These are phyloP conservation scores for Metarhizium rileyi DNA, from an alignment of 2,329 filamentous ascomycete species.

Conservation along the genomic window DNA sequence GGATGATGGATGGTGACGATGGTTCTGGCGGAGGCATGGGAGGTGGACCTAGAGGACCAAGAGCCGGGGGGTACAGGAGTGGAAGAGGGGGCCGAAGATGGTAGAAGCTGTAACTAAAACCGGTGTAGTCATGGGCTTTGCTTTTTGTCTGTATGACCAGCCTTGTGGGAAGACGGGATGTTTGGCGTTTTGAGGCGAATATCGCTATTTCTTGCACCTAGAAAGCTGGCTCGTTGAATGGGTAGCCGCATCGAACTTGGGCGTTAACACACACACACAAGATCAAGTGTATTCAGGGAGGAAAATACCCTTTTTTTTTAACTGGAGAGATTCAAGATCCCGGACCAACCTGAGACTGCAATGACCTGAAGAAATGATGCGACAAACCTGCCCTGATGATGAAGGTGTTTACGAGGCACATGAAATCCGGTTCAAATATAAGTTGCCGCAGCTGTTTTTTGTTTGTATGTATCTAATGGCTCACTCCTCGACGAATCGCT, in stretches of 20 bases:
- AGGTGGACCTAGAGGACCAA: conserved; percentile 39
- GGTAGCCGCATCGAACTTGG: background rate
- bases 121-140: background rate
- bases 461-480: background rate
- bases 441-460: background rate
- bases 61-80: conserved; percentile 45
- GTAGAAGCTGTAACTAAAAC: background rate
- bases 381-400: no score
- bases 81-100: conserved; percentile 29
- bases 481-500: background rate
- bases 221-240: background rate
- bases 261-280: background rate
- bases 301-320: conserved; percentile 5
- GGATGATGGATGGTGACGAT: conserved; percentile 41
- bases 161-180: background rate
- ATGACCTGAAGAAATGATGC: no score
- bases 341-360: background rate
- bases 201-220: background rate
- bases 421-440: no score
- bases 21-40: conserved; percentile 25
- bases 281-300: background rate
- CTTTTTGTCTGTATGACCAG: background rate
- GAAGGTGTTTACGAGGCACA: no score
- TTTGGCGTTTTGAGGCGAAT: background rate
- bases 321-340: background rate